phyloP scores from a whole-genome alignment of 1,284 basidiomycete species.

The Irpex rosettiformis region DNA sequence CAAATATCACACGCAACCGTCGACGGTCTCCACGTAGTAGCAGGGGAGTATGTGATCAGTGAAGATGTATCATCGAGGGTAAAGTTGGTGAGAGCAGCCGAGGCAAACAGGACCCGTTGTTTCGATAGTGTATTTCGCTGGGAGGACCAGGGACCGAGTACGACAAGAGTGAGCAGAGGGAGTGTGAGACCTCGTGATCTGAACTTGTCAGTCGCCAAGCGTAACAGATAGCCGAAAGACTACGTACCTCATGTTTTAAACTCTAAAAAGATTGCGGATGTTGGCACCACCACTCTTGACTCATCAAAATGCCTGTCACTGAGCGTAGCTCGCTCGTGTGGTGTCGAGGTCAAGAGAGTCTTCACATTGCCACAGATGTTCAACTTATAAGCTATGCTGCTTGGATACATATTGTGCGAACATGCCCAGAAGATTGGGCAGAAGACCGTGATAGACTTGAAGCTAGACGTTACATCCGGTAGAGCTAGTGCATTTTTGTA shows the following conservation, averaged over 20 bases:
- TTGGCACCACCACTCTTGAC: background rate
- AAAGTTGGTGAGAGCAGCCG: slow-evolving; percentile 28
- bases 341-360: background rate
- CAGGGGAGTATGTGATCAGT: slow-evolving; percentile 39
- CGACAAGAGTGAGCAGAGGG: background rate
- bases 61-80: slow-evolving; percentile 44
- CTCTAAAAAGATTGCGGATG: background rate
- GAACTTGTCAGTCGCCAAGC: background rate
- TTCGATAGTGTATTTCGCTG: background rate
- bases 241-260: slow-evolving; percentile 10
- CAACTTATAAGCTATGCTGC: background rate
- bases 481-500: background rate
- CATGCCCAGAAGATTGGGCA: background rate
- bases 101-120: slow-evolving; percentile 5
- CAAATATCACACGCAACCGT: slow-evolving; percentile 33
- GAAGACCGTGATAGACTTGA: background rate
- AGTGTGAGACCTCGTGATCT: slow-evolving; percentile 7
- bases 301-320: background rate
- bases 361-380: background rate
- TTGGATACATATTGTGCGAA: background rate
- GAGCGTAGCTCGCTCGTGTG: background rate
- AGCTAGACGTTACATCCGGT: background rate
- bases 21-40: slow-evolving; percentile 36
- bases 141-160: slow-evolving; percentile 7
- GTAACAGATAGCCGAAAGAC: background rate